Percentiles rank a stretch among this genome's conserved stretches.
Evolutionary conservation across 495 filamentous ascomycete species (phyloP).

Genomic region (Collariella sp.): DNA sequence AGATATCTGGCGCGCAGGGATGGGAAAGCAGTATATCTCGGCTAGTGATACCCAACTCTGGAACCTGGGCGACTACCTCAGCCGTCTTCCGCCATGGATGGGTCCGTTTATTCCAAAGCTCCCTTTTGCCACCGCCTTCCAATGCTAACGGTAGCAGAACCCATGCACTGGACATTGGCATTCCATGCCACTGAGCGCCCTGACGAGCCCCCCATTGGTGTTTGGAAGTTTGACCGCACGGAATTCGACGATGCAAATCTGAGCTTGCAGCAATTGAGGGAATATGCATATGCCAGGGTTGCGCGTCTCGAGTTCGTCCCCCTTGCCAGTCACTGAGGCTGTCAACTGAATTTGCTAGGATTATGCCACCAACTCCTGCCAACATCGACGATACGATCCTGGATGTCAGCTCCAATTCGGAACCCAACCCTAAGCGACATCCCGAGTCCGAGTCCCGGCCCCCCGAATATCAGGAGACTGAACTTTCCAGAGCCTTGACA

Average conservation of each 20-base stretch:
- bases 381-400: not conserved
- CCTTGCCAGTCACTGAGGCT: too few relatives aligned
- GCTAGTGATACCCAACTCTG: slow-evolving; percentile 7
- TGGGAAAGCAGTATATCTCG: slow-evolving; percentile 4
- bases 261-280: slow-evolving; percentile 6
- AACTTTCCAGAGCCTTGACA: not conserved
- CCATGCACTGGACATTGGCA: slow-evolving; percentile 13
- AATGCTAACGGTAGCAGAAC: not conserved
- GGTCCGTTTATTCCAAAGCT: not conserved
- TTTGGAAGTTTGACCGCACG: slow-evolving; percentile 14
- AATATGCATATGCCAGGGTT: slow-evolving; percentile 8
- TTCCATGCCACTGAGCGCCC: slow-evolving; percentile 14
- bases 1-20: slow-evolving; percentile 21
- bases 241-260: slow-evolving; percentile 18
- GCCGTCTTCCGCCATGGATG: slow-evolving; percentile 10
- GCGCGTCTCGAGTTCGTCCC: slow-evolving; percentile 6
- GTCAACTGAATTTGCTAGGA: not conserved
- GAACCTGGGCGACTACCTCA: slow-evolving; percentile 22
- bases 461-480: not conserved
- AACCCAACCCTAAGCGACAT: too few relatives aligned
- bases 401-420: not conserved
- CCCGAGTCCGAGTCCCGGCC: not conserved
- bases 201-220: slow-evolving; percentile 8
- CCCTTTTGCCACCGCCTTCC: not conserved
- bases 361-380: not conserved